Evolutionary conservation across 2,329 filamentous ascomycete species (phyloP).

Genomic region (Mollisia scopiformis): DNA sequence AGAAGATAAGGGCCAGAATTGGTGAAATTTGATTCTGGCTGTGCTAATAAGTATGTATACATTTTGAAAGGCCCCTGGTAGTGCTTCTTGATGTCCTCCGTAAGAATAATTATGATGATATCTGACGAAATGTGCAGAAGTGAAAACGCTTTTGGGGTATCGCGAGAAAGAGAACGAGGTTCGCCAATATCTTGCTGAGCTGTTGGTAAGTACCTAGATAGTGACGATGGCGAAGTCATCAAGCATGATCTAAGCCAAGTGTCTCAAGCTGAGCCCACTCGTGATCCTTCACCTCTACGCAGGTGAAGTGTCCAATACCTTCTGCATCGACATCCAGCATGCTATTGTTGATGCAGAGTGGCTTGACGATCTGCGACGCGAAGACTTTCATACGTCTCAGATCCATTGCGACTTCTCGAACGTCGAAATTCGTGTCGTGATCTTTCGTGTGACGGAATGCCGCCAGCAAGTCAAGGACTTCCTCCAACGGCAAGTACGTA

Average conservation of each 20-base stretch:
- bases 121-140: background rate
- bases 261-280: constrained; percentile 28
- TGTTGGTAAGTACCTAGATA: background rate
- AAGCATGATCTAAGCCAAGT: background rate
- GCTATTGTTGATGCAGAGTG: constrained; percentile 25
- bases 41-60: background rate
- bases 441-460: background rate
- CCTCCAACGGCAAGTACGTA: constrained; percentile 22
- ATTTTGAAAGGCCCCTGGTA: background rate
- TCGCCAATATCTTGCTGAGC: background rate
- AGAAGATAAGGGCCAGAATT: background rate
- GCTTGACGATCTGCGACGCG: constrained; percentile 22
- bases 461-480: constrained; percentile 5
- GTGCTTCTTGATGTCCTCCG: background rate
- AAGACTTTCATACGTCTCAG: constrained; percentile 25
- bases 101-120: background rate
- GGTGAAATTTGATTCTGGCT: background rate
- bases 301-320: constrained; percentile 29
- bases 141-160: background rate
- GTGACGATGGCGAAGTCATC: background rate
- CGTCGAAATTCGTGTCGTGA: background rate
- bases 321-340: constrained; percentile 24
- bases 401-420: constrained; percentile 14
- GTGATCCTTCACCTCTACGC: constrained; percentile 21
- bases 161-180: background rate